phyloP scores from a whole-genome alignment of 2,329 filamentous ascomycete genomes.

The Epichloe hybrida region DNA sequence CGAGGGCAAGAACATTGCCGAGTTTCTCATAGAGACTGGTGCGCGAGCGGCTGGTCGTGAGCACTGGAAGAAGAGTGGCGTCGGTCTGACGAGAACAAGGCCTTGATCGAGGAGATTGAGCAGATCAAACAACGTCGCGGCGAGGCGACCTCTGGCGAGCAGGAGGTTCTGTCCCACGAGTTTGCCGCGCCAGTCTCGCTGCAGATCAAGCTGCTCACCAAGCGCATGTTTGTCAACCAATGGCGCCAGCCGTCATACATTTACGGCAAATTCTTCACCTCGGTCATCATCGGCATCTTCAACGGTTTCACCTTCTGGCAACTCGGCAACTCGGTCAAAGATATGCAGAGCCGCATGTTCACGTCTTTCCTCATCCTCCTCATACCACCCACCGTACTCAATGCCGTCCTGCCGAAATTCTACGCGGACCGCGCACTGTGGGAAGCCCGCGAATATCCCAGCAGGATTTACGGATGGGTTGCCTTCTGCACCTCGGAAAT shows the following conservation, averaged over 20 bases:
- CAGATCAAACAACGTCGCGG: slow-evolving; percentile 31
- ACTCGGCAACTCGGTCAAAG: slow-evolving; percentile 48
- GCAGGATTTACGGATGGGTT: slow-evolving; percentile 63
- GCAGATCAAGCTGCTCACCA: slow-evolving; percentile 54
- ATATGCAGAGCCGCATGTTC: slow-evolving; percentile 70
- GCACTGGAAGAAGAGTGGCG: slow-evolving; percentile 67
- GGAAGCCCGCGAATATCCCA: slow-evolving; percentile 60
- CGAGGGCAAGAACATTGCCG: slow-evolving; percentile 35
- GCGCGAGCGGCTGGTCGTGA: slow-evolving; percentile 22
- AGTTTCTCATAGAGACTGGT: slow-evolving; percentile 33
- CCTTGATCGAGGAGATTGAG: slow-evolving; percentile 51
- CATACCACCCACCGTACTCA: slow-evolving; percentile 58
- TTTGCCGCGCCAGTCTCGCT: slow-evolving; percentile 52
- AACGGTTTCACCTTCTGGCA: slow-evolving; percentile 70
- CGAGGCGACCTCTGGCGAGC: slow-evolving; percentile 1
- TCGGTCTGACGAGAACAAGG: slow-evolving; percentile 45
- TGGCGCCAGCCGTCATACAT: slow-evolving; percentile 67
- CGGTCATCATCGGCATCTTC: slow-evolving; percentile 60
- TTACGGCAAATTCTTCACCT: slow-evolving; percentile 62
- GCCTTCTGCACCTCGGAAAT: slow-evolving; percentile 64
- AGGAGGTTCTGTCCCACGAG: slow-evolving; percentile 25
- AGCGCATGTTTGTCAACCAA: slow-evolving; percentile 57
- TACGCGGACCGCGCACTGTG: slow-evolving; percentile 59
- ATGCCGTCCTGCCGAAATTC: slow-evolving; percentile 65
- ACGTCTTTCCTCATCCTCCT: slow-evolving; percentile 52